Conservation (phyloP, 2,329 filamentous ascomycete genomes). For the Cladosporium cucumerinum region DNA sequence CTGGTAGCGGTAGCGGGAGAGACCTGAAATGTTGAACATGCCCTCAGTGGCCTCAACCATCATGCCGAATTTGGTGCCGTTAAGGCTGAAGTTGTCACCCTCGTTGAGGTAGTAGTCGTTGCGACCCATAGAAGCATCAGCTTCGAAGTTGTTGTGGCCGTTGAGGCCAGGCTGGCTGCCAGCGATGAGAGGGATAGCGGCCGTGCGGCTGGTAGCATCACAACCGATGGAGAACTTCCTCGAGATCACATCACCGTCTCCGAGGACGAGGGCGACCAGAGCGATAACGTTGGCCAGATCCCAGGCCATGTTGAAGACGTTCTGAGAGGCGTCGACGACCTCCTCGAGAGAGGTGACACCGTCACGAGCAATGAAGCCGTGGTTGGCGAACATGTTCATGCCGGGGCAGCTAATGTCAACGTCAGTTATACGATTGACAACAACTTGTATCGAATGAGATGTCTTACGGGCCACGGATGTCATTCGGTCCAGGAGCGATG, state of each 20-base stretch:
- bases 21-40: conserved; percentile 35
- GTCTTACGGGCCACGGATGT: conserved; percentile 41
- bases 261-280: conserved; percentile 18
- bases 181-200: conserved; percentile 27
- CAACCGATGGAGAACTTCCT: conserved; percentile 41
- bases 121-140: conserved; percentile 39
- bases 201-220: conserved; percentile 40
- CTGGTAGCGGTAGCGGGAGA: conserved; percentile 33
- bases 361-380: conserved; percentile 41
- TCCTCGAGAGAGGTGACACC: conserved; percentile 41
- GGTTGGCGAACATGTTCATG: conserved; percentile 41
- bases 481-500: conserved; percentile 33
- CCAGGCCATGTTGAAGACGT: conserved; percentile 43
- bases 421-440: background rate
- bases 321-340: conserved; percentile 42
- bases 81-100: conserved; percentile 38
- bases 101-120: conserved; percentile 37
- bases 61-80: conserved; percentile 38
- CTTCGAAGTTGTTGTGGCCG: conserved; percentile 43
- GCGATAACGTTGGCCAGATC: conserved; percentile 39
- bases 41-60: conserved; percentile 37
- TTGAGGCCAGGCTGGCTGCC: conserved; percentile 40
- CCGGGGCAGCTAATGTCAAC: conserved; percentile 24
- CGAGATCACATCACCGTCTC: conserved; percentile 30
- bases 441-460: background rate